phyloP scores from a whole-genome alignment of 495 filamentous ascomycete species.

The Ascodesmis nigricans region DNA sequence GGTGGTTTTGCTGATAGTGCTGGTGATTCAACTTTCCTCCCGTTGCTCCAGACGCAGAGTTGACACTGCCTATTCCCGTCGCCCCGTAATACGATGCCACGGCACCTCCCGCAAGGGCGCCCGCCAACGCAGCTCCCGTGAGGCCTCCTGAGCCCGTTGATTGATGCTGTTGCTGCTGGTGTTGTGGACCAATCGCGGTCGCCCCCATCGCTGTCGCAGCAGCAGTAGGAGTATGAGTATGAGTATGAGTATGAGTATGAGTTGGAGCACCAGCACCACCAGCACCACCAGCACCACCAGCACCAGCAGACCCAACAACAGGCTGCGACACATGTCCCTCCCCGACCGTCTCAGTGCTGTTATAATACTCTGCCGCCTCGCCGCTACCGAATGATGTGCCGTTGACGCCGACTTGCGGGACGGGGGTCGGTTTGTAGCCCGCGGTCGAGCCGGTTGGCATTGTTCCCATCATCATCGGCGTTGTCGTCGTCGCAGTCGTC shows the following conservation, averaged over 20 bases:
- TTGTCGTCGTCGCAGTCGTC: not conserved
- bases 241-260: not conserved
- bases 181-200: not conserved
- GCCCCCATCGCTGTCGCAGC: not conserved
- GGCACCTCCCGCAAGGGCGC: not conserved
- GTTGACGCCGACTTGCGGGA: constrained; percentile 8
- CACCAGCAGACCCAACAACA: not conserved
- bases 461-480: not conserved
- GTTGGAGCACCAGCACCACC: not conserved
- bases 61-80: not conserved
- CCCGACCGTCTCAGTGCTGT: not conserved
- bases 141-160: not conserved
- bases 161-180: not conserved
- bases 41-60: constrained; percentile 1
- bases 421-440: constrained; percentile 11
- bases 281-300: not conserved
- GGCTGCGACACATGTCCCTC: too few species aligned
- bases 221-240: not conserved
- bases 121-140: not conserved
- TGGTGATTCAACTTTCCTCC: not conserved
- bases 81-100: constrained; percentile 7
- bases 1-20: constrained; percentile 1
- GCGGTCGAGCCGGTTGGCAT: constrained; percentile 1
- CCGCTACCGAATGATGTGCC: not conserved
- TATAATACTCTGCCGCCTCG: not conserved